phyloP scores from a whole-genome alignment of 2,329 filamentous ascomycete species.

The Colletotrichum nymphaeae region DNA sequence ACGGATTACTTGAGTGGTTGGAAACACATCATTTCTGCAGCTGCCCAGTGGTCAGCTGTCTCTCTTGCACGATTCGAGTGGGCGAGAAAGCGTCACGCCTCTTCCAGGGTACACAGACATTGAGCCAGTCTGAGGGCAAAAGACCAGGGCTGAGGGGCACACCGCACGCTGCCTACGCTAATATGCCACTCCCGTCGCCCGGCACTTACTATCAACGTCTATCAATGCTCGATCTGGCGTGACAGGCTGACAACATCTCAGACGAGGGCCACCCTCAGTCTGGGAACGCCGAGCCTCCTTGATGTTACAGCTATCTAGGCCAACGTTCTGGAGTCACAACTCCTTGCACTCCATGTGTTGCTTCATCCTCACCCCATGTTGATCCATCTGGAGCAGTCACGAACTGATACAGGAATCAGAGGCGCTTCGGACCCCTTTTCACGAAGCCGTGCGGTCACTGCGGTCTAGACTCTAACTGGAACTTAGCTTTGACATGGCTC shows the following conservation, averaged over 20 bases:
- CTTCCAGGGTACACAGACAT: constrained; percentile 18
- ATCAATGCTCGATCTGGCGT: neutral
- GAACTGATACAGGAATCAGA: neutral
- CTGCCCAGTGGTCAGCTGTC: constrained; percentile 34
- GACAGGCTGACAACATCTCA: constrained; percentile 1
- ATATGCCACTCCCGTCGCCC: constrained; percentile 9
- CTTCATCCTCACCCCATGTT: constrained; percentile 22
- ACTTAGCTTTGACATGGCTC: constrained; percentile 26
- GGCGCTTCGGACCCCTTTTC: constrained; percentile 16
- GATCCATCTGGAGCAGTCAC: neutral
- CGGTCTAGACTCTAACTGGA: constrained; percentile 18
- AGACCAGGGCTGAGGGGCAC: constrained; percentile 1
- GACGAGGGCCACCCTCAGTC: constrained; percentile 6
- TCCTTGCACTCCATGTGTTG: constrained; percentile 18
- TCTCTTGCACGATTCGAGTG: constrained; percentile 18
- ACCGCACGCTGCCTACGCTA: neutral
- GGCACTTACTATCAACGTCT: neutral
- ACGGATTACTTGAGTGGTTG: constrained; percentile 35
- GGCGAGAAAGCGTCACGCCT: constrained; percentile 13
- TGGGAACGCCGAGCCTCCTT: constrained; percentile 28
- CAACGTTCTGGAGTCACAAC: neutral
- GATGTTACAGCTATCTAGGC: neutral
- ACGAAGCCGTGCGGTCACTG: constrained; percentile 9
- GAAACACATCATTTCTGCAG: constrained; percentile 22
- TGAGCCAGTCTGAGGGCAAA: constrained; percentile 25